A percentile compares a stretch with the other conserved stretches of the same genome.
Conservation (phyloP, 371 early-diverging fungal genomes). For the Mortierella sp. region DNA sequence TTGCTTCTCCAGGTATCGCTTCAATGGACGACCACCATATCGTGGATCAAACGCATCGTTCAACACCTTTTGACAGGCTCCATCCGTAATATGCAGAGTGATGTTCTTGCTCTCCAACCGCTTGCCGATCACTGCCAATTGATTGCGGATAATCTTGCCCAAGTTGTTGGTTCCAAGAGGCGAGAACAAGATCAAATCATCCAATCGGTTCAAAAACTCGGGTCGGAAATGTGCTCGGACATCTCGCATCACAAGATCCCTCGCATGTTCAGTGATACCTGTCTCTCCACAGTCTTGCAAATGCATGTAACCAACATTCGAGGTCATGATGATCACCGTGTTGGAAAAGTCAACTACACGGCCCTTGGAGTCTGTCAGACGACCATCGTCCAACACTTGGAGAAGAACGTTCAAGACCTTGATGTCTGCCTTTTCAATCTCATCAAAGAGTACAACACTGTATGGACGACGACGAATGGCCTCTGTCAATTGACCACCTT, state of each 20-base stretch:
- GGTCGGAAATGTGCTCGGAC: constrained; percentile 87
- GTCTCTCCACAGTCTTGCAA: constrained; percentile 57
- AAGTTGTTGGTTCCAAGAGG: constrained; percentile 72
- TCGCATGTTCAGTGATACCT: constrained; percentile 63
- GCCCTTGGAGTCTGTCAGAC: constrained; percentile 88
- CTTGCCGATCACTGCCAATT: constrained; percentile 78
- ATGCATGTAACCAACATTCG: constrained; percentile 83
- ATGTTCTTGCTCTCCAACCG: constrained; percentile 83
- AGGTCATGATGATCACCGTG: constrained; percentile 94
- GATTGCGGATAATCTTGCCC: constrained; percentile 82
- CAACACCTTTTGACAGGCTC: constrained; percentile 82
- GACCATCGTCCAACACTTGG: constrained; percentile 94
- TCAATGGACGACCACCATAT: constrained; percentile 84
- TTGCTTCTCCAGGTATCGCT: constrained; percentile 72
- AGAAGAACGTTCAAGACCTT: constrained; percentile 79
- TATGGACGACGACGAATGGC: constrained; percentile 91
- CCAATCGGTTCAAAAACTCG: constrained; percentile 93
- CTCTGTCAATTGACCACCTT: constrained; percentile 90
- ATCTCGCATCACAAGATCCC: constrained; percentile 73
- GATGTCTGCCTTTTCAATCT: constrained; percentile 87
- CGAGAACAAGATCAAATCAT: constrained; percentile 75
- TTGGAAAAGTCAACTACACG: constrained; percentile 90
- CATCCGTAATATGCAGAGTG: constrained; percentile 70
- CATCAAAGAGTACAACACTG: constrained; percentile 90
- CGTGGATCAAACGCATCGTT: constrained; percentile 85